Percentiles rank a stretch among this genome's conserved stretches.
Evolutionary conservation across 768 basidiomycete genomes (phyloP).

Genomic region (Rickenella mellea): DNA sequence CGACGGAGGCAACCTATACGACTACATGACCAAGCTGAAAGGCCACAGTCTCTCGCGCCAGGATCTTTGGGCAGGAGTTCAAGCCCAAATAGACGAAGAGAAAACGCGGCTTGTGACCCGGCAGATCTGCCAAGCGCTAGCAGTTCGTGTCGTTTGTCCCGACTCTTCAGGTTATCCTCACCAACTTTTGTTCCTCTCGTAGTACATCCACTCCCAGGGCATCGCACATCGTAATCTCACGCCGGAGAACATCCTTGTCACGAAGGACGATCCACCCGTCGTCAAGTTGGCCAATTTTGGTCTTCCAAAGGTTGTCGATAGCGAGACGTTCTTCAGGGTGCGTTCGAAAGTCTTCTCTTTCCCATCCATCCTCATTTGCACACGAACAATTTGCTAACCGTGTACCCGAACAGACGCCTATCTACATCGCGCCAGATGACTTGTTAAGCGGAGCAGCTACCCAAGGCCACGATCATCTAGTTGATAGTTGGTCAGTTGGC

Average conservation of each 20-base stretch:
- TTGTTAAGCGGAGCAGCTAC: constrained; percentile 52
- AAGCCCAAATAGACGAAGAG: too few relatives aligned
- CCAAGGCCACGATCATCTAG: constrained; percentile 78
- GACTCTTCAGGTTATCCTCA: neutral
- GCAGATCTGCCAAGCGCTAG: too few relatives aligned
- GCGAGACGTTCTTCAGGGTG: constrained; percentile 66
- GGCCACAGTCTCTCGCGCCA: constrained; percentile 40
- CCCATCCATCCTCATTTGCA: constrained; percentile 6
- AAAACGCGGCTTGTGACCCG: too few relatives aligned
- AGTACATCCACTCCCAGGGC: constrained; percentile 64
- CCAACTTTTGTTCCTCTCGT: too few relatives aligned
- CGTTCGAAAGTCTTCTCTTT: constrained; percentile 12
- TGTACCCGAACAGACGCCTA: constrained; percentile 80
- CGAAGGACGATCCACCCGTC: constrained; percentile 50
- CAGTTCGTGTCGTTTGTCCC: constrained; percentile 38
- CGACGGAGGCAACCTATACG: constrained; percentile 90
- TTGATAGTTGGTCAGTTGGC: constrained; percentile 95
- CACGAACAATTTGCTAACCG: neutral
- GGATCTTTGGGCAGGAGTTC: constrained; percentile 1
- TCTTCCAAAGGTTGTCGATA: constrained; percentile 84
- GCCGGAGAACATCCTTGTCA: constrained; percentile 85
- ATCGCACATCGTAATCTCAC: constrained; percentile 93
- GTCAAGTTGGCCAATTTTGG: constrained; percentile 96
- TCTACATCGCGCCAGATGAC: constrained; percentile 90
- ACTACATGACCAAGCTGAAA: constrained; percentile 58